Base-by-base conservation (phyloP, 495 filamentous ascomycete species). In the Thermothielavioides terrestris region DNA sequence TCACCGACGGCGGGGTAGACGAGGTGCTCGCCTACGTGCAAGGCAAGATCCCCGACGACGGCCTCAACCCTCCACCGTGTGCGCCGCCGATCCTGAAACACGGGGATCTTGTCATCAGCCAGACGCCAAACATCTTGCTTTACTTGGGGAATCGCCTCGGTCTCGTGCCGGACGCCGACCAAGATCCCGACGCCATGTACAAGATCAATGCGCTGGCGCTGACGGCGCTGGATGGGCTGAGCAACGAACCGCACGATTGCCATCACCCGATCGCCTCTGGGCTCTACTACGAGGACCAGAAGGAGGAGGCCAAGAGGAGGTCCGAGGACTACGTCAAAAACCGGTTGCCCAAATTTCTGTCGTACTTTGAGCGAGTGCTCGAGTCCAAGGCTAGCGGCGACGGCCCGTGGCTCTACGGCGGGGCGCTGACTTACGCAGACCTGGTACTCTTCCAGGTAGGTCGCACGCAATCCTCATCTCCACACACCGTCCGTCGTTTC, bases 231-330 rank as follows among this genome's bases (percentile, higher is more conserved):
- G 83, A 87, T 51, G 70, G 74, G 0, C 49, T 84, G 49, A 72
- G 70, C 51, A 79, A 84, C 50, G 83, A 87, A 59, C 69, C 72
- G 14, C 83, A 87, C 54, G 80, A 86, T 52, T 73, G 70, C 36
- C 83, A 87, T 51, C 83, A 87, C 53, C 83, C 83, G 0, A 69
- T 86, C 14, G 69, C 76, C 0, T 51, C 59, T 0, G 54, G 55
- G 4, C 54, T 74, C 23, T 84, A 82, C 51, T 87, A 85, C 52
- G 82, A 85, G 50, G 79, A 85, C 25, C 82, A 87, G 65, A 83
- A 80, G 56, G 66, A 63, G 1, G 82, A 83, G 57, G 68, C 77
- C 27, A 62, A 73, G 55, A 62, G 68, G 27, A 72, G 65, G 52
- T 61, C 73, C 6, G 59, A 65, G 45, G 73, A 83, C 52, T 81